Percentiles rank a stretch among this genome's conserved stretches.
Evolutionary conservation across 2,329 filamentous ascomycete species (phyloP).

Genomic region (Pochonia chlamydosporia): DNA sequence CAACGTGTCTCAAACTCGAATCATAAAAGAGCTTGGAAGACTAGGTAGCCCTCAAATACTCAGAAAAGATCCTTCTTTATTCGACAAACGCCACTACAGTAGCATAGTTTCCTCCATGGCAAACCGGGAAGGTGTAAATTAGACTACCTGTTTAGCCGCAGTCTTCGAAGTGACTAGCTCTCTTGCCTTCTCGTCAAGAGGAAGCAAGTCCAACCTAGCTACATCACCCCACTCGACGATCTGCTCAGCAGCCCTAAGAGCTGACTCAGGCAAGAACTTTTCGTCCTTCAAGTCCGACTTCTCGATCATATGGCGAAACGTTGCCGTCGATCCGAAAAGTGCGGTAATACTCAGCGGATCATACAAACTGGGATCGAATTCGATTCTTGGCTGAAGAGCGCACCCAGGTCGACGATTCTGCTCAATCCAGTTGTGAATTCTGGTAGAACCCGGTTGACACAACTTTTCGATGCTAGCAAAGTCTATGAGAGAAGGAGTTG

Average conservation of each 20-base stretch:
- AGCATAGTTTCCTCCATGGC: too few species aligned
- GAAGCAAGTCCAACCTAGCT: constrained; percentile 14
- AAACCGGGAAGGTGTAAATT: too few species aligned
- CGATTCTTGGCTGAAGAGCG: constrained; percentile 21
- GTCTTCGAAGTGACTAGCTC: too few species aligned
- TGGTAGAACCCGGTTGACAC: constrained; percentile 19
- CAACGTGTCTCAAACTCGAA: too few species aligned
- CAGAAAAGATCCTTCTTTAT: too few species aligned
- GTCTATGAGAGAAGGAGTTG: not conserved
- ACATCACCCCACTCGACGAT: constrained; percentile 22
- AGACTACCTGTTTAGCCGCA: too few species aligned
- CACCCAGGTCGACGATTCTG: constrained; percentile 26
- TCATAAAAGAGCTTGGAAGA: too few species aligned
- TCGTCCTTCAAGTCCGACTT: too few species aligned
- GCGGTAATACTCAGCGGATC: constrained; percentile 28
- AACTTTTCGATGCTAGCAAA: constrained; percentile 1
- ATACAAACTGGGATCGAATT: constrained; percentile 23
- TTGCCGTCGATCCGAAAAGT: constrained; percentile 25
- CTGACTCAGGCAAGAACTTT: too few species aligned
- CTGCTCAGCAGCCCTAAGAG: constrained; percentile 18
- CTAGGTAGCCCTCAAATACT: too few species aligned
- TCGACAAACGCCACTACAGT: too few species aligned
- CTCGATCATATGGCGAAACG: constrained; percentile 16
- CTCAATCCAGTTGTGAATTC: constrained; percentile 24
- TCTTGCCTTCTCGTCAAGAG: too few species aligned